These are phyloP conservation scores for Xylariaceae sp. DNA, from an alignment of 2,329 filamentous ascomycete genomes.

Conservation along the genomic window DNA sequence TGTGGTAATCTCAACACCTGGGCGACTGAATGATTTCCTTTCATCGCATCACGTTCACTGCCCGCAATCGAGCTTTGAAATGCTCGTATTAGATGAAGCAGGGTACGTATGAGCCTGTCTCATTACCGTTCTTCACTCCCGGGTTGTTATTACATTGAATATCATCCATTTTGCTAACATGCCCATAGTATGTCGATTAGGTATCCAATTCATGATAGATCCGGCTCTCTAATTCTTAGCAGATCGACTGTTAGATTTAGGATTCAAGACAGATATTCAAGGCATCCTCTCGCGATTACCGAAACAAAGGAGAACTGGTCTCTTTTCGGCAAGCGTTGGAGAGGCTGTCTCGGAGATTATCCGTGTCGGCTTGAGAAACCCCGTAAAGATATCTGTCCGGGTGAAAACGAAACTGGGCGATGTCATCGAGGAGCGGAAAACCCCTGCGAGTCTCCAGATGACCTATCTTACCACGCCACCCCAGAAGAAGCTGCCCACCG, in stretches of 20 bases:
- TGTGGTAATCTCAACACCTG: conserved; percentile 83
- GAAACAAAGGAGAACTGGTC: conserved; percentile 85
- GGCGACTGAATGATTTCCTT: conserved; percentile 80
- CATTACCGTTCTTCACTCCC: neutral
- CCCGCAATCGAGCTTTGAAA: conserved; percentile 82
- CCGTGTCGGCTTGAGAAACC: conserved; percentile 78
- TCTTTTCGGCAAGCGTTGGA: conserved; percentile 94
- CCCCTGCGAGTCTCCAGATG: conserved; percentile 89
- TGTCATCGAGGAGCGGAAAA: conserved; percentile 70
- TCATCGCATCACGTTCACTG: conserved; percentile 83
- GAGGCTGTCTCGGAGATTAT: conserved; percentile 93
- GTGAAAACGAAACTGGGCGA: conserved; percentile 71
- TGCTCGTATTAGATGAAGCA: conserved; percentile 89
- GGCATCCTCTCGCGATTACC: conserved; percentile 78
- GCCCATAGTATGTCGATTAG: conserved; percentile 10
- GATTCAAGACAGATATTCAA: conserved; percentile 87
- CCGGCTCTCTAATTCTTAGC: conserved; percentile 2
- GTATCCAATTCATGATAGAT: neutral
- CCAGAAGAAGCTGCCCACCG: conserved; percentile 71
- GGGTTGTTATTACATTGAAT: neutral
- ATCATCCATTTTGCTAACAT: neutral
- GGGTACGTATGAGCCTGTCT: conserved; percentile 11
- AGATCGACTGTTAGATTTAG: conserved; percentile 84
- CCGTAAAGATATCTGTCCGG: conserved; percentile 89
- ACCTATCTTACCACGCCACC: conserved; percentile 72